A percentile compares a stretch with the other conserved stretches of the same genome.
phyloP scores from a whole-genome alignment of 2,329 filamentous ascomycete species.

The Hirsutella thompsonii region DNA sequence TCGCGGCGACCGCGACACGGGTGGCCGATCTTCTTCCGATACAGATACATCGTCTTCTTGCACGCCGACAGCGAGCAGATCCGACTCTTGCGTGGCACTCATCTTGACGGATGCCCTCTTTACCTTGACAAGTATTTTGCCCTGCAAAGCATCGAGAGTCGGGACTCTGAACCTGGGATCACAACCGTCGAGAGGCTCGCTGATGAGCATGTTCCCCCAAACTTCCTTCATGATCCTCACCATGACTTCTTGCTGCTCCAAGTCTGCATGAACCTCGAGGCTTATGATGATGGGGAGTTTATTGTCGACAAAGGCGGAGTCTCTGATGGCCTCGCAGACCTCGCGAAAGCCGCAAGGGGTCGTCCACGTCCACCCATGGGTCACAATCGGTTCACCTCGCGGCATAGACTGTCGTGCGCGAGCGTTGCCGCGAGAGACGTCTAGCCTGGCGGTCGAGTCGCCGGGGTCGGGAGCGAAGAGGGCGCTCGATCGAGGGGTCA shows the following conservation, averaged over 20 bases:
- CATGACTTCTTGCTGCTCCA: slow-evolving; percentile 81
- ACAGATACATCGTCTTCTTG: slow-evolving; percentile 26
- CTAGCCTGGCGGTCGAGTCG: slow-evolving; percentile 21
- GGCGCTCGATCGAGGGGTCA: slow-evolving; percentile 18
- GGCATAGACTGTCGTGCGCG: slow-evolving; percentile 15
- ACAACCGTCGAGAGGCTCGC: slow-evolving; percentile 36
- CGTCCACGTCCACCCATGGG: slow-evolving; percentile 75
- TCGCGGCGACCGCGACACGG: slow-evolving; percentile 1
- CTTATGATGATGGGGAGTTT: slow-evolving; percentile 81
- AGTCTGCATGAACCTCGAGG: slow-evolving; percentile 76
- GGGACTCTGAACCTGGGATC: slow-evolving; percentile 47
- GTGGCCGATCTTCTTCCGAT: slow-evolving; percentile 28
- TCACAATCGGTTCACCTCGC: slow-evolving; percentile 61
- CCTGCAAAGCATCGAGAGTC: slow-evolving; percentile 55
- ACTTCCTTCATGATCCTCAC: slow-evolving; percentile 86
- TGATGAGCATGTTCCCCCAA: slow-evolving; percentile 65
- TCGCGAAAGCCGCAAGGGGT: slow-evolving; percentile 76
- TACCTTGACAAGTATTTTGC: slow-evolving; percentile 77
- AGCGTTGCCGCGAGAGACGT: slow-evolving; percentile 12
- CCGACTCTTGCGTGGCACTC: slow-evolving; percentile 14
- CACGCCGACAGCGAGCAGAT: slow-evolving; percentile 3
- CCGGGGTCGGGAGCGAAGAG: slow-evolving; percentile 14
- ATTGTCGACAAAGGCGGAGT: slow-evolving; percentile 64
- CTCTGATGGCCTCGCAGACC: slow-evolving; percentile 68
- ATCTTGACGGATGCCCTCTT: slow-evolving; percentile 41